These are phyloP conservation scores for Meira miltonrushii DNA, from an alignment of 1,284 basidiomycete species.

Conservation along the genomic window DNA sequence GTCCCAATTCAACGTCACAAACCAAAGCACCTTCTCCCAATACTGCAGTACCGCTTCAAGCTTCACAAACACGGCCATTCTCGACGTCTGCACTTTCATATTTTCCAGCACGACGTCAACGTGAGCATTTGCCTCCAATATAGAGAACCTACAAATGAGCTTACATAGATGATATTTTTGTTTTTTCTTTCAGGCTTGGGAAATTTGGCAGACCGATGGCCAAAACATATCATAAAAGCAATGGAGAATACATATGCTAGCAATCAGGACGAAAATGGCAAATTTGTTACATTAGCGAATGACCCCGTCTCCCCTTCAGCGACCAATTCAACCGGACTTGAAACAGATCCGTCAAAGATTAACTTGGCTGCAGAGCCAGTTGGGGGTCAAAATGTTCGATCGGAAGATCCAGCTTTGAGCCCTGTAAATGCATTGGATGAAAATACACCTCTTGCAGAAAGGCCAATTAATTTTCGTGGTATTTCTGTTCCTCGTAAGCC, in stretches of 20 bases:
- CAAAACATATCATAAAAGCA: constrained; percentile 8
- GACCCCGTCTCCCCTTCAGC: constrained; percentile 4
- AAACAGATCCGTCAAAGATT: neutral
- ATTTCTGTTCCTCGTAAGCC: constrained; percentile 36
- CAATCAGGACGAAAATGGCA: neutral
- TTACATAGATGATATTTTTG: neutral
- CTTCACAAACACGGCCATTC: neutral
- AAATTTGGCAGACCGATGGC: constrained; percentile 10
- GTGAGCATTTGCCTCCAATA: neutral
- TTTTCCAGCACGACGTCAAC: neutral
- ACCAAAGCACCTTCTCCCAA: neutral
- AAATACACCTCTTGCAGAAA: neutral
- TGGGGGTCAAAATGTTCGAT: neutral
- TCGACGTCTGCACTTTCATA: no score
- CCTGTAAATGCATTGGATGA: constrained; percentile 1
- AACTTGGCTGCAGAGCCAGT: neutral
- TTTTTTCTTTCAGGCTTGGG: constrained; percentile 1
- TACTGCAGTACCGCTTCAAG: neutral
- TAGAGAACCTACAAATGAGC: neutral
- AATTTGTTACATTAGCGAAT: neutral
- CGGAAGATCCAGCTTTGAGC: neutral
- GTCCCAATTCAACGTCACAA: neutral
- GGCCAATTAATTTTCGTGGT: constrained; percentile 18
- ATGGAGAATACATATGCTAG: neutral
- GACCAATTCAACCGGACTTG: no score